Evolutionary conservation across 345 rosid species (phyloP), one percentile per base, ranked within the genome.

Genomic region (Luvunga scandens): DNA sequence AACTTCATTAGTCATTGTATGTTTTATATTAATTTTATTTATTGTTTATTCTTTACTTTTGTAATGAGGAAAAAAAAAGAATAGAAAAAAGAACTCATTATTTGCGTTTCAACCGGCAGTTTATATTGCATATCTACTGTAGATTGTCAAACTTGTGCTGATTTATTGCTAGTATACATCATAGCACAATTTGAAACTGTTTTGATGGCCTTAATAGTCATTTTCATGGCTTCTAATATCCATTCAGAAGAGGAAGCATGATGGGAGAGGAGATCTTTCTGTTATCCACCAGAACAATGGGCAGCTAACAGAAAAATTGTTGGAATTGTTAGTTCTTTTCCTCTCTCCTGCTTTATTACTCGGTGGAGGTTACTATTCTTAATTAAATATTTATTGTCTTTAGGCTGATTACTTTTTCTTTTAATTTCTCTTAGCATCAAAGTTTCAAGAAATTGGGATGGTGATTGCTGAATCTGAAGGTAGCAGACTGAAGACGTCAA

Each of bases 161-260:
- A 53, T 30, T 53, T 21, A 10, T 53, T 24, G 19, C 72, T 42
- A 25, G 3, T 42, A 18, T 69, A 42, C 27, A 59, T 8, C 24
- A n/a, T 59, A 59, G 62, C 4, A 22, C 4, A 22, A n/a, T 9
- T 59, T 59, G 38, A 30, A 53, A 30, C 28, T 71, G 36, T 1
- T 71, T 30, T 28, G 14, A 45, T 0, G 7, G 18, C 42, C 62
- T 30, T 28, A 30, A 30, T 21, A 30, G 24, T 48, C 39, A 61
- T 24, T 21, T 18, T 38, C 74, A 53, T 31, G 9, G 56, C 31
- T 55, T 79, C 60, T 33, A 31, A n/a, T 77, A 25, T 77, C 45
- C 64, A 76, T 82, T 78, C 91, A 95, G 98, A 93, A 92, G 90
- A 88, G 98, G 87, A 93, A 89, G 89, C 97, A 91, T 38, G 91